Conservation (phyloP, 2,329 filamentous ascomycete species). For the Trichoderma sp. region DNA sequence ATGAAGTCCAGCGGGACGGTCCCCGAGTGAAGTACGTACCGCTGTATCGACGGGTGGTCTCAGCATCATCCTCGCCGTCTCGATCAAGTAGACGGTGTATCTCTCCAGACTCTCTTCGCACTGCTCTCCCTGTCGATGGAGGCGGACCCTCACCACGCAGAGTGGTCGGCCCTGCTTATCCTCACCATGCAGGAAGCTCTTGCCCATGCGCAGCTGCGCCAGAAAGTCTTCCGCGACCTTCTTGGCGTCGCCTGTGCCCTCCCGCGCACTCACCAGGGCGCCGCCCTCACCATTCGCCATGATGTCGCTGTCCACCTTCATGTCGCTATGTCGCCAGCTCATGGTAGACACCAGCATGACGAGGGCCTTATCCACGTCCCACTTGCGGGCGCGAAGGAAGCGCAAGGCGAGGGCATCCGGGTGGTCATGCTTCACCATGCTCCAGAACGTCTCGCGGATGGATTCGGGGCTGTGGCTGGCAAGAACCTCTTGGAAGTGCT, state of each 20-base stretch:
- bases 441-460: conserved; percentile 82
- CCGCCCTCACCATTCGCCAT: conserved; percentile 74
- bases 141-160: conserved; percentile 78
- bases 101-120: conserved; percentile 78
- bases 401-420: conserved; percentile 82
- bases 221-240: conserved; percentile 73
- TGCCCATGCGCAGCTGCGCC: conserved; percentile 81
- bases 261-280: conserved; percentile 62
- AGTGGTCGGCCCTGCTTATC: conserved; percentile 86
- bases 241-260: conserved; percentile 61
- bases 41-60: conserved; percentile 84
- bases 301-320: conserved; percentile 88
- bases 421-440: conserved; percentile 92
- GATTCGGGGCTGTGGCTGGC: conserved; percentile 75
- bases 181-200: conserved; percentile 86
- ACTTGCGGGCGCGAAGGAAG: conserved; percentile 87
- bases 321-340: conserved; percentile 82
- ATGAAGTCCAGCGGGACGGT: neutral
- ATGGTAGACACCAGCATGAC: conserved; percentile 94
- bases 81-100: conserved; percentile 92
- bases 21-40: conserved; percentile 56
- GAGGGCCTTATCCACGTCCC: conserved; percentile 90
- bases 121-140: conserved; percentile 84
- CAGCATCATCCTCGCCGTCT: conserved; percentile 86
- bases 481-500: conserved; percentile 81